phyloP scores from a whole-genome alignment of 495 filamentous ascomycete species.

The Penicillium angulare region DNA sequence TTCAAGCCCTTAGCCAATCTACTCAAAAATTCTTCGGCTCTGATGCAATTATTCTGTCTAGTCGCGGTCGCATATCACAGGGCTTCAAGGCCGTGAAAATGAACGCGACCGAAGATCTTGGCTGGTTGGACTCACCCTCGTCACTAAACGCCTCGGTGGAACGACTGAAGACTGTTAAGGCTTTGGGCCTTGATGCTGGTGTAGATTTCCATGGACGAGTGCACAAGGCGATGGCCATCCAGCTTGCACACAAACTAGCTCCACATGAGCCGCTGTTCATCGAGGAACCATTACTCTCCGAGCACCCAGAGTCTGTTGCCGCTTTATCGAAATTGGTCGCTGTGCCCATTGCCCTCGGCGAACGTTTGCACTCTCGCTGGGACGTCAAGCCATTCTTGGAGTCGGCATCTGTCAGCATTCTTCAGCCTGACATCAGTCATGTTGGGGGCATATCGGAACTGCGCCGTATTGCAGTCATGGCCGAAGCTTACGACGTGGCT shows the following conservation, averaged over 20 bases:
- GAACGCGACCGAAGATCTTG: constrained; percentile 78
- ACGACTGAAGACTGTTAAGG: constrained; percentile 66
- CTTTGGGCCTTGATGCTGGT: constrained; percentile 66
- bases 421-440: constrained; percentile 77
- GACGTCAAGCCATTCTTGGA: constrained; percentile 74
- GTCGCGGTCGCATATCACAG: constrained; percentile 54
- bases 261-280: constrained; percentile 75
- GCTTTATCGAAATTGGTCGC: constrained; percentile 59
- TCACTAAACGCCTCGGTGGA: constrained; percentile 65
- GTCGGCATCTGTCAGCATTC: constrained; percentile 65
- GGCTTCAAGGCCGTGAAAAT: constrained; percentile 76
- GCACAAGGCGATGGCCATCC: constrained; percentile 81
- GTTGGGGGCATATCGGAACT: constrained; percentile 75
- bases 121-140: constrained; percentile 73
- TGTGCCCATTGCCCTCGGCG: constrained; percentile 72
- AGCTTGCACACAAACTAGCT: constrained; percentile 68
- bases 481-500: constrained; percentile 75
- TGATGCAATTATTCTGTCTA: neutral
- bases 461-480: constrained; percentile 68
- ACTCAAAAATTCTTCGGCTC: neutral
- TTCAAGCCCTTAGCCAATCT: too few species aligned
- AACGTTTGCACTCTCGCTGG: constrained; percentile 73
- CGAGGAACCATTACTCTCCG: constrained; percentile 72
- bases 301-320: constrained; percentile 69
- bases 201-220: constrained; percentile 79